Evolutionary conservation across 805 yeast genomes (phyloP).

Genomic region (Barnettozyma populi): DNA sequence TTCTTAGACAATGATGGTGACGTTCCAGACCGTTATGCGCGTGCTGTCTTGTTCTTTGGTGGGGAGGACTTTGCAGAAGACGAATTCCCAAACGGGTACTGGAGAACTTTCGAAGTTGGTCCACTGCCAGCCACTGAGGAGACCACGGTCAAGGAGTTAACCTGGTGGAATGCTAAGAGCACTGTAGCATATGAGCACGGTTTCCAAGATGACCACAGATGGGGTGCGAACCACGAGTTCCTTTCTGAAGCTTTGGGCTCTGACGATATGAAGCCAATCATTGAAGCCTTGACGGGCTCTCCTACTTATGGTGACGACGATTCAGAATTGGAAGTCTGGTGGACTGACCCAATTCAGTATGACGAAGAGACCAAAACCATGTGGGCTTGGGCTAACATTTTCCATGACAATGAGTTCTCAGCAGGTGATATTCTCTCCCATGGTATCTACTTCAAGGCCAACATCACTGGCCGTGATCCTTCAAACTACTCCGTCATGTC

Average conservation of each 20-base stretch:
- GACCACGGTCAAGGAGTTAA: conserved; percentile 11
- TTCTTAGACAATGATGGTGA: conserved; percentile 20
- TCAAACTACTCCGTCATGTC: conserved; percentile 11
- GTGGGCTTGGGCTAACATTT: conserved; percentile 18
- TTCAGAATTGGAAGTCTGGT: conserved; percentile 21
- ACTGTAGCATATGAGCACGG: conserved; percentile 18
- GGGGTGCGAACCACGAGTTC: conserved; percentile 7
- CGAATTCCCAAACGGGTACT: conserved; percentile 23
- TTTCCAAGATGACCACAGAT: conserved; percentile 18
- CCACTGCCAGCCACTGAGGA: conserved; percentile 16
- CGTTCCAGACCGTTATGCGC: conserved; percentile 21
- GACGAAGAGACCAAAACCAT: conserved; percentile 17
- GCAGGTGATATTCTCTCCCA: conserved; percentile 22
- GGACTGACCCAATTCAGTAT: conserved; percentile 20
- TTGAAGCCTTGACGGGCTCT: conserved; percentile 17
- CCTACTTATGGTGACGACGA: conserved; percentile 18
- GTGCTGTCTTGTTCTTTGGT: conserved; percentile 22
- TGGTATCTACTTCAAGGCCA: conserved; percentile 20
- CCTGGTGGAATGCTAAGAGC: conserved; percentile 18
- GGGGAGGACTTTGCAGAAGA: conserved; percentile 19
- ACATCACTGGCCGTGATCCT: conserved; percentile 22
- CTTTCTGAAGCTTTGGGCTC: conserved; percentile 10
- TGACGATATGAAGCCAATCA: conserved; percentile 8
- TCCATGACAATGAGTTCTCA: conserved; percentile 16
- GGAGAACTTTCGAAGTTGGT: conserved; percentile 23